These are phyloP conservation scores for Omphalea diandra DNA, from an alignment of 441 rosid genomes.

Conservation along the genomic window DNA sequence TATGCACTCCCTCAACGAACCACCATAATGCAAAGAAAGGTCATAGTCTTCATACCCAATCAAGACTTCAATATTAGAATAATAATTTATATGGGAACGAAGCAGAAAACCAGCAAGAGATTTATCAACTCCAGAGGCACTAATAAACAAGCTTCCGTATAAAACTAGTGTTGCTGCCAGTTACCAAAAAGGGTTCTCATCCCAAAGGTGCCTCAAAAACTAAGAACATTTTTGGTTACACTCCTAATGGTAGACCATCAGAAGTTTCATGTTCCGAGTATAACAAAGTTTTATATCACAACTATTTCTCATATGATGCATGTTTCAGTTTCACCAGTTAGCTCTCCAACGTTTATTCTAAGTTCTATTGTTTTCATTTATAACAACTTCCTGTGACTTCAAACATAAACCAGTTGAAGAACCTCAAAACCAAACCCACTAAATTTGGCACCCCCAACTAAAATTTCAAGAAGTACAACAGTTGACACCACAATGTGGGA, in stretches of 20 bases:
- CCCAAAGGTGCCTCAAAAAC: not conserved
- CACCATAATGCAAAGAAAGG: slow-evolving; percentile 96
- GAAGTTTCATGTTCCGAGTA: not conserved
- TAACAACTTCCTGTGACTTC: not conserved
- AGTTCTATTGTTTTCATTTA: not conserved
- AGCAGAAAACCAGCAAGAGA: not conserved
- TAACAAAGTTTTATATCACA: not conserved
- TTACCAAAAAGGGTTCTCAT: not conserved
- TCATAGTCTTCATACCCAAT: slow-evolving; percentile 74
- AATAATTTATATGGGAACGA: not conserved
- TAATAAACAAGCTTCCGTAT: not conserved
- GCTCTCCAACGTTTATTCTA: no score
- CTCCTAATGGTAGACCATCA: not conserved
- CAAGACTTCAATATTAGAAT: slow-evolving; percentile 19
- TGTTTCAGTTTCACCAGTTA: not conserved
- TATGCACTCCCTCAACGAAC: slow-evolving; percentile 95
- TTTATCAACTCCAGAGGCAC: not conserved
- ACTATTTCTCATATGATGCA: not conserved
- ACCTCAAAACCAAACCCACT: not conserved
- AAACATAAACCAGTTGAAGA: slow-evolving; percentile 8
- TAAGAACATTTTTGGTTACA: not conserved
- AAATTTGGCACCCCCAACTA: not conserved
- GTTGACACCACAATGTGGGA: not conserved
- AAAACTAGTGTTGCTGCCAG: not conserved
- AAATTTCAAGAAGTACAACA: not conserved